phyloP scores from a whole-genome alignment of 139 green algal species.

The Coelastrella sp. region DNA sequence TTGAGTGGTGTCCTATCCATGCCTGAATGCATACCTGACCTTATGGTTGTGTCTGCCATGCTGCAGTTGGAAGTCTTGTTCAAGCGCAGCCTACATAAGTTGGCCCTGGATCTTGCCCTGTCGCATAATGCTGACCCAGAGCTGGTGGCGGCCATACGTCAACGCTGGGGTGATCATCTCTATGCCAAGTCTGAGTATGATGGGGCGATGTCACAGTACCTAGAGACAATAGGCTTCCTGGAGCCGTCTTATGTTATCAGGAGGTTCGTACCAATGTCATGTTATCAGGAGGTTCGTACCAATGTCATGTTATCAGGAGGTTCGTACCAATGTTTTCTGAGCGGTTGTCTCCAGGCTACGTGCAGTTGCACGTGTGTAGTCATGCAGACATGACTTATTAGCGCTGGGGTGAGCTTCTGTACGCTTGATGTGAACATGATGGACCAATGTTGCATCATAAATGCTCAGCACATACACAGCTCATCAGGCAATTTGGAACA shows the following conservation, averaged over 20 bases:
- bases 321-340: too few relatives aligned
- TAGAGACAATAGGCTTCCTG: constrained; percentile 80
- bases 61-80: constrained; percentile 82
- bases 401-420: too few relatives aligned
- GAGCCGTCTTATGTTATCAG: constrained; percentile 97
- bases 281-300: not conserved
- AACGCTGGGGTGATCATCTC: constrained; percentile 82
- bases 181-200: constrained; percentile 96
- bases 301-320: not conserved
- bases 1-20: too few relatives aligned
- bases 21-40: too few relatives aligned
- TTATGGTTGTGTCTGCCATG: not conserved
- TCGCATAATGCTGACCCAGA: constrained; percentile 62
- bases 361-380: too few relatives aligned
- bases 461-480: constrained; percentile 91
- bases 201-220: constrained; percentile 90
- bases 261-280: constrained; percentile 27
- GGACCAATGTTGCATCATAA: constrained; percentile 55
- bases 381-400: too few relatives aligned
- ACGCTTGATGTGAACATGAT: too few relatives aligned
- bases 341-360: too few relatives aligned
- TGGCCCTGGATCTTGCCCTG: constrained; percentile 81
- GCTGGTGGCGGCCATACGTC: constrained; percentile 74
- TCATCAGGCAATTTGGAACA: constrained; percentile 93
- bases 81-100: constrained; percentile 75